These are phyloP conservation scores for Periconia sp. DNA, from an alignment of 2,329 filamentous ascomycete species.

Conservation along the genomic window DNA sequence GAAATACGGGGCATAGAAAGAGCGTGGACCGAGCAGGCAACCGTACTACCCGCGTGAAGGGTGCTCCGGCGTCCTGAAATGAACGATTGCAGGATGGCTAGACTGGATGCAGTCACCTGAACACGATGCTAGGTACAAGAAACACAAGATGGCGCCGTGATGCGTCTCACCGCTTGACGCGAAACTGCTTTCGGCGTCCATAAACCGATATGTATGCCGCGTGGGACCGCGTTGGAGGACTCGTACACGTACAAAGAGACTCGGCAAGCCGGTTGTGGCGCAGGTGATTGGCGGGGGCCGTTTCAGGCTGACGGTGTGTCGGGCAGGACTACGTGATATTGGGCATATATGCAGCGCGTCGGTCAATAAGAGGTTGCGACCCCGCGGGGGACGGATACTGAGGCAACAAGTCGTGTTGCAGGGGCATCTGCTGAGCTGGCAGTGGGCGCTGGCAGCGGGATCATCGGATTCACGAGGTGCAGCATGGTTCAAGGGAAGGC, in stretches of 20 bases:
- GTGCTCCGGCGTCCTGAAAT: no score
- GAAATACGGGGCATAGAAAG: no score
- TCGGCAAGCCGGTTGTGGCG: constrained; percentile 19
- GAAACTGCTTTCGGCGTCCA: no score
- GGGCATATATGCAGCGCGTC: constrained; percentile 17
- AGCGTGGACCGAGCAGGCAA: constrained; percentile 12
- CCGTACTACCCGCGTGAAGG: no score
- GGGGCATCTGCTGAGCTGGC: no score
- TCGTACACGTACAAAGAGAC: constrained; percentile 11
- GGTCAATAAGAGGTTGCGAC: constrained; percentile 7
- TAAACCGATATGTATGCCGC: constrained; percentile 5
- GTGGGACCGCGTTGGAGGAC: constrained; percentile 21
- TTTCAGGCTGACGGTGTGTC: constrained; percentile 25
- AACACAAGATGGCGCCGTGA: not conserved
- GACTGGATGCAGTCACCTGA: no score
- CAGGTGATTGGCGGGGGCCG: constrained; percentile 25
- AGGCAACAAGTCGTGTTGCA: constrained; percentile 1
- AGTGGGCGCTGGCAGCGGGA: no score
- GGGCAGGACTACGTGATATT: constrained; percentile 19
- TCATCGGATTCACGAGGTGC: no score
- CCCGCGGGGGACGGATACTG: not conserved
- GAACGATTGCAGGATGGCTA: no score
- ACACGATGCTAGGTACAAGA: not conserved
- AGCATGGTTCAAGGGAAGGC: no score
- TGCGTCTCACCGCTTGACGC: no score